phyloP scores from a whole-genome alignment of 169 alveolate species.

The Plasmodium inui region DNA sequence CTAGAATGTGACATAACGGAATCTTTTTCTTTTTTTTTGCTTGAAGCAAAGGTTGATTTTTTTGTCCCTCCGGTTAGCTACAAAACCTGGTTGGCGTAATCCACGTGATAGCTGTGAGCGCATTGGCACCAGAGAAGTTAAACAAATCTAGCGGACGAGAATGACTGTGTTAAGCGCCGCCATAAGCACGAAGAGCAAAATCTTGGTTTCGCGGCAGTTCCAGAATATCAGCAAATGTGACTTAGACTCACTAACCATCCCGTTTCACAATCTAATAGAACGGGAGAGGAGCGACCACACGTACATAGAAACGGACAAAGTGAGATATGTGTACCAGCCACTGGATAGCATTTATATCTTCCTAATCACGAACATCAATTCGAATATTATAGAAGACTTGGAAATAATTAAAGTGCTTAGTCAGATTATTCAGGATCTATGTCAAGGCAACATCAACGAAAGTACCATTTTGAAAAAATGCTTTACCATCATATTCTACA shows the following conservation, averaged over 20 bases:
- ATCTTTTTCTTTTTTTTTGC: neutral
- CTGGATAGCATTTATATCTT: constrained; percentile 84
- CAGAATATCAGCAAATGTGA: constrained; percentile 72
- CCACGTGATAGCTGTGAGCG: neutral
- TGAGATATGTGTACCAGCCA: constrained; percentile 85
- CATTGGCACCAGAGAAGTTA: neutral
- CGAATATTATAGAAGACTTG: constrained; percentile 84
- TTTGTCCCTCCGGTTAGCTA: neutral
- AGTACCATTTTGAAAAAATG: constrained; percentile 80
- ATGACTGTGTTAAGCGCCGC: constrained; percentile 47
- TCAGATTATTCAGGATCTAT: constrained; percentile 83
- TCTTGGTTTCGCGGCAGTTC: constrained; percentile 70
- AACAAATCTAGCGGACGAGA: neutral
- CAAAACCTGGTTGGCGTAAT: neutral
- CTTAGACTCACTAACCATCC: constrained; percentile 71
- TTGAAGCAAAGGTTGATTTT: neutral
- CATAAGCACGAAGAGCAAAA: constrained; percentile 71
- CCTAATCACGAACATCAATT: constrained; percentile 85
- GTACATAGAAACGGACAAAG: constrained; percentile 83
- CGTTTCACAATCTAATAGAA: constrained; percentile 68
- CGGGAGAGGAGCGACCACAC: constrained; percentile 82
- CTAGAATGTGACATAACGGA: neutral
- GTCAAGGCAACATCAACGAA: constrained; percentile 80
- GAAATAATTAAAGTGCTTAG: constrained; percentile 83
- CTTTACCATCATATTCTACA: constrained; percentile 83